phyloP scores from a whole-genome alignment of 202 grass and related monocot genomes.

The Zizania palustris region DNA sequence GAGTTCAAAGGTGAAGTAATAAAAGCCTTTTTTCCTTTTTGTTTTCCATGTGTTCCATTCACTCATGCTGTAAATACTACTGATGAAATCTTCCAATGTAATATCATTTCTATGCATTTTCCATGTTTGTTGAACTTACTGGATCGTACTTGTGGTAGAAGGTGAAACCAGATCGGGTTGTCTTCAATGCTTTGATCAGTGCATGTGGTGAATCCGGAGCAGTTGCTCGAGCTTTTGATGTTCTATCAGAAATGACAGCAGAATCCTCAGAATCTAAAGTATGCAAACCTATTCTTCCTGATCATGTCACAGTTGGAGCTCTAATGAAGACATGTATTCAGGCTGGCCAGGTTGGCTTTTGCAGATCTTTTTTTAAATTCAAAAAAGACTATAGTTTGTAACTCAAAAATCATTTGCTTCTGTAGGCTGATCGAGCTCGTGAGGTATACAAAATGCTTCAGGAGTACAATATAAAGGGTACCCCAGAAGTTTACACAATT shows the following conservation, averaged over 20 bases:
- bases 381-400: conserved; percentile 13
- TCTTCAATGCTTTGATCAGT: conserved; percentile 99
- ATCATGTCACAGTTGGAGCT: conserved; percentile 94
- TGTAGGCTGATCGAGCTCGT: conserved; percentile 71
- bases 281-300: conserved; percentile 72
- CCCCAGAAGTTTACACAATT: conserved; percentile 94
- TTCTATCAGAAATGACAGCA: conserved; percentile 90
- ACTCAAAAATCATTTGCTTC: conserved; percentile 40
- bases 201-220: conserved; percentile 97
- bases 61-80: conserved; percentile 17
- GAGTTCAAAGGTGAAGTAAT: conserved; percentile 82
- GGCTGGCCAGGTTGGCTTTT: conserved; percentile 63
- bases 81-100: conserved; percentile 23
- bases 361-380: conserved; percentile 24
- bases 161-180: conserved; percentile 97
- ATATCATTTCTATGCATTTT: conserved; percentile 22
- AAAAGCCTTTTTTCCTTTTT: conserved; percentile 25
- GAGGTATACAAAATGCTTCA: conserved; percentile 97
- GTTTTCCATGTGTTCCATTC: conserved; percentile 37
- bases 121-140: conserved; percentile 50
- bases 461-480: conserved; percentile 84
- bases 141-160: conserved; percentile 84
- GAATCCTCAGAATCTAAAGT: conserved; percentile 60
- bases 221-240: conserved; percentile 96
- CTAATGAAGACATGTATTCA: conserved; percentile 92